Conservation (phyloP, 208 protist species). For the Trypanosomatidae sp. region DNA sequence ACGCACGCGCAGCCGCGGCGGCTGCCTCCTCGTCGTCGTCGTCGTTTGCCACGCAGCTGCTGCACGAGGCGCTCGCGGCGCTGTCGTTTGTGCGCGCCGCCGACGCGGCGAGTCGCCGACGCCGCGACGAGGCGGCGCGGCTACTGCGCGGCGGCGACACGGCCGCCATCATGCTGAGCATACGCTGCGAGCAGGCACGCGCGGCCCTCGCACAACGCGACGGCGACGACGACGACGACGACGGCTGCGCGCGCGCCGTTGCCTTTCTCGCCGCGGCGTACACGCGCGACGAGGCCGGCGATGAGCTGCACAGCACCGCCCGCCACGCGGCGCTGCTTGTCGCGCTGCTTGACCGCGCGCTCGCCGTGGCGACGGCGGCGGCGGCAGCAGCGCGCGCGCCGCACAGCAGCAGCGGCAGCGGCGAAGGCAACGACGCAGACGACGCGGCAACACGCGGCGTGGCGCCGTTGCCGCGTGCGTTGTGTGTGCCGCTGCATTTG, state of each 20-base stretch:
- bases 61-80: too few relatives aligned
- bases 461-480: not conserved
- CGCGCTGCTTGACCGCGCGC: too few relatives aligned
- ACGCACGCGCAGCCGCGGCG: too few relatives aligned
- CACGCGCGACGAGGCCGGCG: conserved; percentile 41
- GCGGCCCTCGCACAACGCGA: too few relatives aligned
- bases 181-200: too few relatives aligned
- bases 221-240: conserved; percentile 2
- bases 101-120: too few relatives aligned
- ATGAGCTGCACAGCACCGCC: conserved; percentile 49
- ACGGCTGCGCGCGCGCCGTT: conserved; percentile 12
- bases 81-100: not conserved
- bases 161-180: too few relatives aligned
- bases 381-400: conserved; percentile 1
- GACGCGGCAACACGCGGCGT: not conserved
- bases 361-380: conserved; percentile 6
- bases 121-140: too few relatives aligned
- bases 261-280: conserved; percentile 23
- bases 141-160: too few relatives aligned
- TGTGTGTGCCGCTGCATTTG: not conserved
- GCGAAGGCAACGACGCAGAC: not conserved
- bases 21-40: too few relatives aligned
- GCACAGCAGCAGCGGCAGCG: not conserved
- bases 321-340: too few relatives aligned
- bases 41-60: too few relatives aligned